These are phyloP conservation scores for Hevea brasiliensis DNA, from an alignment of 345 rosid genomes.

Conservation along the genomic window DNA sequence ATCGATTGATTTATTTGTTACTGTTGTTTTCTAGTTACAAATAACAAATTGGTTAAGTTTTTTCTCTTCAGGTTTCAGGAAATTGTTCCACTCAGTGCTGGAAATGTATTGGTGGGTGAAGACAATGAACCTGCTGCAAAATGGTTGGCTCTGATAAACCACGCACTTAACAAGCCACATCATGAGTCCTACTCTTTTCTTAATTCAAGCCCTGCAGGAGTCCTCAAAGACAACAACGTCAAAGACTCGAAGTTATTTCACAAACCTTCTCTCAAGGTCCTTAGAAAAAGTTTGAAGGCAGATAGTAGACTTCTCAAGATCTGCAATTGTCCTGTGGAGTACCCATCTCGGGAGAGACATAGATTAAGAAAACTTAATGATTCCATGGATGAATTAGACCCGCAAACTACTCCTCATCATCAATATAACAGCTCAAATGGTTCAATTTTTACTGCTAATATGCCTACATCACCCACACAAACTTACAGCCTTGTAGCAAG, in stretches of 20 bases:
- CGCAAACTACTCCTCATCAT: conserved; percentile 28
- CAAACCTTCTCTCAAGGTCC: conserved; percentile 71
- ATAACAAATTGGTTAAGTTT: not conserved
- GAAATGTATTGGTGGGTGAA: conserved; percentile 82
- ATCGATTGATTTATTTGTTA: no score
- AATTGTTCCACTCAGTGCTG: conserved; percentile 93
- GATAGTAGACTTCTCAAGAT: conserved; percentile 68
- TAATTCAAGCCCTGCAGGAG: conserved; percentile 36
- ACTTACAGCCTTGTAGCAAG: conserved; percentile 65
- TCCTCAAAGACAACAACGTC: conserved; percentile 15
- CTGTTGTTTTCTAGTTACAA: no score
- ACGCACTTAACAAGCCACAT: conserved; percentile 66
- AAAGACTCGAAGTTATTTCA: conserved; percentile 68
- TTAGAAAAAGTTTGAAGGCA: conserved; percentile 61
- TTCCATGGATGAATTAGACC: conserved; percentile 35
- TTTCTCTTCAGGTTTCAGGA: conserved; percentile 75
- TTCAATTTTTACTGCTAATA: conserved; percentile 29
- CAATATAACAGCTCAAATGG: conserved; percentile 30
- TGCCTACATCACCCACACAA: conserved; percentile 26
- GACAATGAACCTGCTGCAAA: conserved; percentile 97
- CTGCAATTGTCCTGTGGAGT: conserved; percentile 66
- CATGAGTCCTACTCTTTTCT: conserved; percentile 34
- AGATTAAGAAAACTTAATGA: conserved; percentile 49
- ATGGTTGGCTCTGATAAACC: conserved; percentile 85
- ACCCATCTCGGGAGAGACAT: conserved; percentile 35